Base-by-base conservation (phyloP, 306 rosid species). In the Leucaena leucocephala region DNA sequence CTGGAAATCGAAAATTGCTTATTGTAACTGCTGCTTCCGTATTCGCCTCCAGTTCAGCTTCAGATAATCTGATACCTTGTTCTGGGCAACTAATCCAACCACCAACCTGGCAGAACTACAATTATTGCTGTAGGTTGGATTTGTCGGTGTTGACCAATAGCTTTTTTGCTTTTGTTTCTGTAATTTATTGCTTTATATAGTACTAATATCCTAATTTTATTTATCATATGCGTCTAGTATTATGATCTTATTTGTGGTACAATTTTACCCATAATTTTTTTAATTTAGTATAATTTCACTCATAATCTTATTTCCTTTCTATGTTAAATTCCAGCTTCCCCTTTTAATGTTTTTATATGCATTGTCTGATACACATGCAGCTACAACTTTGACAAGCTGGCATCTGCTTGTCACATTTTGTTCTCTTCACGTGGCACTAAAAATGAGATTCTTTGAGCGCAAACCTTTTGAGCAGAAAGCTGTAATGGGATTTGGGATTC, bases 321-420 rank as follows among this genome's bases (percentile, higher is more conserved):
- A 17, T 48, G 52, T 58, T 61, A 38, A 49, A 21, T 45, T 45
- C 49, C 33, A 33, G 48, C 16, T 45, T 65, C 9, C 14, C 65
- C 42, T 42, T 76, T 68, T 61, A 59, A 40, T 15, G 69, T 42
- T 57, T 78, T 85, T 27, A 74, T 78, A 6, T 38, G 27, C 74
- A 7, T 78, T 54, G 1, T 21, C 42, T 44, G 38, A 69, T 81
- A 68, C 33, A 36, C 35, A 52, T 82, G 82, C 78, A 88, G 91
- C 91, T 45, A 88, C 88, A 70, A 88, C 89, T 71, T 82, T 88
- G 85, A 88, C 91, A 73, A 88, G 91, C 52, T 88, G 91, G 91
- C 91, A 88, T 82, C 85, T 85, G 10, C 88, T 88, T 67, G 89
- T 88, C 59, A 88, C 91, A 50, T 88, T 88, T 82, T 88, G 89